Base-by-base conservation (phyloP, 192 early-diverging fungal genomes). In the Podochytrium sp. region DNA sequence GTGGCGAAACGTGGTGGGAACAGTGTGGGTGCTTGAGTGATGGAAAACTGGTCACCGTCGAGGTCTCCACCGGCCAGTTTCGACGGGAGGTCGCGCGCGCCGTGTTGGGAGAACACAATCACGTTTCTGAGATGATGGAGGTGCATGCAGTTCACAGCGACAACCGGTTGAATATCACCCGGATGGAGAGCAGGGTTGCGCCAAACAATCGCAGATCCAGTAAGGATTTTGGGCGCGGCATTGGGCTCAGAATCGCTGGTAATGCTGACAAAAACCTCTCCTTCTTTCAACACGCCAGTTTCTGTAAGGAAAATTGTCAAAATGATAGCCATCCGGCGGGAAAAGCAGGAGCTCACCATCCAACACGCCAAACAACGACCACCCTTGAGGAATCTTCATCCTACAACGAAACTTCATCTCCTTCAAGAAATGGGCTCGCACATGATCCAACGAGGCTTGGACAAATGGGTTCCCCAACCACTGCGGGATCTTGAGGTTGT, bases 41-140 rank as follows among this genome's bases (percentile, higher is more conserved):
- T 60, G 34, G 34, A 30, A 77, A 34, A 90, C 88, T 84, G 84
- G 80, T 94, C 93, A 25, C 93, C 93, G 69, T 94, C 93, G 5
- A 94, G 75, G 79, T 94, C 93, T 6, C 93, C 93, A 40, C 93
- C 93, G 64, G 85, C 84, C 62, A 92, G 90, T 87, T 89, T 89
- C 50, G 88, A 91, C 3, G 92, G 90, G 42, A 93, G 79, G 61
- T 89, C 88, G 3, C 93, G 83, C 12, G 81, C 65, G 0, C 93
- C 93, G 27, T 82, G 73, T 34, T 86, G 79, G 25, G 89, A 84
- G 71, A 94, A 94, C 0, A 93, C 93, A 3, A 94, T 78, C 1
- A 94, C 93, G 71, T 94, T 89, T 1, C 47, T 2, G 39, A 84
- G 35, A 65, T 84, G 80, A 5, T 37, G 20, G 3, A 84, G 67